These are phyloP conservation scores for Phaeotremella skinneri DNA, from an alignment of 768 basidiomycete genomes.

Conservation along the genomic window DNA sequence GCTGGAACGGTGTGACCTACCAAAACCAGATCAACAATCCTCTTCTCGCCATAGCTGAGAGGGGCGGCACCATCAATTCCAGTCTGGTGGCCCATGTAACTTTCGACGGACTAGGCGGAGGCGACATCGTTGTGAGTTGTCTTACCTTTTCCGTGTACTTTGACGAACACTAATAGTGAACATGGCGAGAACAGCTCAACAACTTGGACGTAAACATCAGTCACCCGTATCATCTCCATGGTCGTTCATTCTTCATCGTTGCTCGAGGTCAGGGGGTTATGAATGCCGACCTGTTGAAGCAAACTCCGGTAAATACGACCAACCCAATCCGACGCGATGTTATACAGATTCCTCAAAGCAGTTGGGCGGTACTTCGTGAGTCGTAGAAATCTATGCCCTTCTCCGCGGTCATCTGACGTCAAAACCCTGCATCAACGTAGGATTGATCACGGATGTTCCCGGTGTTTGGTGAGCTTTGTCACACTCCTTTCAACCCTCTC, in stretches of 20 bases:
- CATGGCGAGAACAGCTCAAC: conserved; percentile 10
- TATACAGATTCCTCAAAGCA: conserved; percentile 14
- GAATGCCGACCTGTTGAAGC: conserved; percentile 10
- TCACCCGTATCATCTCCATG: conserved; percentile 36
- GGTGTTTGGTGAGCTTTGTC: conserved; percentile 20
- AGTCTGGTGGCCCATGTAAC: conserved; percentile 16
- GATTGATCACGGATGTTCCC: conserved; percentile 24
- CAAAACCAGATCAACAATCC: conserved; percentile 32
- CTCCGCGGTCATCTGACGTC: too few species aligned
- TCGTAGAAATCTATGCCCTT: too few species aligned
- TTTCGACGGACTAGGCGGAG: conserved; percentile 21
- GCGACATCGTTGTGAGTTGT: conserved; percentile 22
- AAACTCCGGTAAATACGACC: background rate
- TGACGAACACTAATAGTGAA: background rate
- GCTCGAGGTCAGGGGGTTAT: conserved; percentile 27
- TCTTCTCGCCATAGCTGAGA: conserved; percentile 18
- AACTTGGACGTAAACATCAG: conserved; percentile 24
- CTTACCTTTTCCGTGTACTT: background rate
- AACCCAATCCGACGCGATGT: conserved; percentile 18
- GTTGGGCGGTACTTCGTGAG: conserved; percentile 2
- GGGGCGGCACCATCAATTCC: conserved; percentile 9
- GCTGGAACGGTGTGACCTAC: conserved; percentile 27
- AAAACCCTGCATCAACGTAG: too few species aligned
- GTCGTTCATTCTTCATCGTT: conserved; percentile 27
- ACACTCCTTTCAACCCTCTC: too few species aligned